Conservation (phyloP, 2,329 filamentous ascomycete species). For the Bipolaris sorokiniana region DNA sequence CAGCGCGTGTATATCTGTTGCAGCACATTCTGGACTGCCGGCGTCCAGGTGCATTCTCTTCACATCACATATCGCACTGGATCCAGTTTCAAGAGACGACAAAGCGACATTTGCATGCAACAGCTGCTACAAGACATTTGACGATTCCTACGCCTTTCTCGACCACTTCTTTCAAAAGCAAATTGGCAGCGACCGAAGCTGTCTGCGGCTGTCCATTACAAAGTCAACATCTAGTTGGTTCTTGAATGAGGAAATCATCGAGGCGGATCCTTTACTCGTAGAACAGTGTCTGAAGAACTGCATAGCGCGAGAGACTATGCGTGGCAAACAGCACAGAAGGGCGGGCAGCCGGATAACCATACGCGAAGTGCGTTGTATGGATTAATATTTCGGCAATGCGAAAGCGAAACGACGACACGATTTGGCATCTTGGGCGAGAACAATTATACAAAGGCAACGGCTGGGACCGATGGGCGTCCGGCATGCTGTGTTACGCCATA, state of each 20-base stretch:
- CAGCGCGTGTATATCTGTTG: conserved; percentile 38
- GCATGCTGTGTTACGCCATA: not conserved
- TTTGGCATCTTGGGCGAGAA: not conserved
- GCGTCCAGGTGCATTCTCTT: conserved; percentile 41
- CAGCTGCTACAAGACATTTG: conserved; percentile 46
- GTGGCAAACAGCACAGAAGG: conserved; percentile 26
- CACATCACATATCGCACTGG: conserved; percentile 33
- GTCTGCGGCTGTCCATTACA: conserved; percentile 20
- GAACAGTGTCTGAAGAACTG: conserved; percentile 45
- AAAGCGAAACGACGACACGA: not conserved
- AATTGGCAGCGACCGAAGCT: conserved; percentile 41
- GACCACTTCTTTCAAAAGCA: conserved; percentile 46
- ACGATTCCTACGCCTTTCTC: conserved; percentile 45
- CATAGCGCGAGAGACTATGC: conserved; percentile 37
- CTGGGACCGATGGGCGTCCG: not conserved
- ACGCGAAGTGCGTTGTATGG: conserved; percentile 18
- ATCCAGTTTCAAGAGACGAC: conserved; percentile 13
- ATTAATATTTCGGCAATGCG: not conserved
- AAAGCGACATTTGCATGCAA: conserved; percentile 42
- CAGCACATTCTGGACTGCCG: conserved; percentile 41
- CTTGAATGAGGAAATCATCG: conserved; percentile 25
- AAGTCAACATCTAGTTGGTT: conserved; percentile 26
- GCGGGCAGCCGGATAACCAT: conserved; percentile 24
- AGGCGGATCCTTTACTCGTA: conserved; percentile 34
- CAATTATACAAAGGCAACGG: not conserved